phyloP scores from a whole-genome alignment of 2,329 filamentous ascomycete species.

The Monosporascus sp. region DNA sequence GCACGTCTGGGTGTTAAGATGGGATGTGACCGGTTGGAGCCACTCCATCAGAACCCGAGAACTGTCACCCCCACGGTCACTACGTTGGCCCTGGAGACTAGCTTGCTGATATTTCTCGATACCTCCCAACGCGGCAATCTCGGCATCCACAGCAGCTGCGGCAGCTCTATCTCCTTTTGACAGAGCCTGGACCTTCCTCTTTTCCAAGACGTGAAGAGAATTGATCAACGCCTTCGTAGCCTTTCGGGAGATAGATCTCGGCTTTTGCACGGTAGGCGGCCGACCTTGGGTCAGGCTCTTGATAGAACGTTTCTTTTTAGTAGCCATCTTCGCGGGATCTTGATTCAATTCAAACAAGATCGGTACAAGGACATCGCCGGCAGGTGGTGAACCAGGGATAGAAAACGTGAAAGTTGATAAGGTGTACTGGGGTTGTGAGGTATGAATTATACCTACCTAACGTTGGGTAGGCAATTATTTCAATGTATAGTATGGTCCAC shows the following conservation, averaged over 20 bases:
- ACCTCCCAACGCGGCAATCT: constrained; percentile 56
- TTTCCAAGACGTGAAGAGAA: constrained; percentile 60
- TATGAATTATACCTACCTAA: no score
- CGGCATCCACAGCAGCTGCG: constrained; percentile 40
- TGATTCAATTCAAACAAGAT: no score
- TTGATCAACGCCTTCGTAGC: constrained; percentile 62
- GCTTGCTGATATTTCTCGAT: constrained; percentile 61
- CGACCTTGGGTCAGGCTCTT: constrained; percentile 49
- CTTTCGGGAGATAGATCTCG: constrained; percentile 58
- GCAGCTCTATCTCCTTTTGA: constrained; percentile 47
- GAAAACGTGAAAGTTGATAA: no score
- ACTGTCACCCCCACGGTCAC: constrained; percentile 63
- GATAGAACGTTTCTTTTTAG: constrained; percentile 38
- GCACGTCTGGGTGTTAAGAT: constrained; percentile 12
- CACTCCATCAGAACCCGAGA: constrained; percentile 61
- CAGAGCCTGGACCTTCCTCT: constrained; percentile 52
- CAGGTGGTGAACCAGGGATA: no score
- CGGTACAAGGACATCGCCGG: no score
- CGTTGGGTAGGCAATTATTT: no score
- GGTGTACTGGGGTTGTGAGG: no score
- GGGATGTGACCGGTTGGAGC: constrained; percentile 39
- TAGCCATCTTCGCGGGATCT: constrained; percentile 33
- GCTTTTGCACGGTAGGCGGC: constrained; percentile 49
- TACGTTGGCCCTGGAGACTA: constrained; percentile 63
- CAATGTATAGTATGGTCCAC: no score